A percentile compares a stretch with the other conserved stretches of the same genome.
phyloP scores from a whole-genome alignment of 2,329 filamentous ascomycete genomes.

The Leptographium wingfieldii region DNA sequence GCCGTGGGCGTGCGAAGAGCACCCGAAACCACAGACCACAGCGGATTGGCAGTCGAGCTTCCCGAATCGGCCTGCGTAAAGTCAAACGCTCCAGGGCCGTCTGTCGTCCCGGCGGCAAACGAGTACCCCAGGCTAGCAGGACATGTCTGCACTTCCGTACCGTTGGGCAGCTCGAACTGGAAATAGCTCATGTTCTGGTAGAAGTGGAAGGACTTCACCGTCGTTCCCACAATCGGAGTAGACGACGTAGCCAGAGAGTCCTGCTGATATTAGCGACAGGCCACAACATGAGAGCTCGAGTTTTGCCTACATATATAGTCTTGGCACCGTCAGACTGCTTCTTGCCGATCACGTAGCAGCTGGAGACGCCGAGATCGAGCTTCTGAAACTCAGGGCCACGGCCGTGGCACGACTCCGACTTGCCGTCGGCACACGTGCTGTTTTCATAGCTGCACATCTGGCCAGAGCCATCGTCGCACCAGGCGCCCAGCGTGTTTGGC shows the following conservation, averaged over 20 bases:
- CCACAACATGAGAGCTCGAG: neutral
- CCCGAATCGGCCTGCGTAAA: constrained; percentile 76
- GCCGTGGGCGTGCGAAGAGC: constrained; percentile 56
- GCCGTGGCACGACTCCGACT: constrained; percentile 58
- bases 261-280: constrained; percentile 18
- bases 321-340: constrained; percentile 55
- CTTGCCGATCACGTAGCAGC: constrained; percentile 62
- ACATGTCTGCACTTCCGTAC: constrained; percentile 57
- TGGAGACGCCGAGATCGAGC: constrained; percentile 59
- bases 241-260: constrained; percentile 33
- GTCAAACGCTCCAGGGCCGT: constrained; percentile 83
- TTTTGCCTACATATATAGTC: constrained; percentile 22
- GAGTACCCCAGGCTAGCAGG: constrained; percentile 82
- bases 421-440: constrained; percentile 67
- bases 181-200: constrained; percentile 74
- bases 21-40: constrained; percentile 65
- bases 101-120: constrained; percentile 85
- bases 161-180: constrained; percentile 61
- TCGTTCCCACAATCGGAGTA: constrained; percentile 45
- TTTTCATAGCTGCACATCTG: constrained; percentile 62
- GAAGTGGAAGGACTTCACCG: constrained; percentile 71
- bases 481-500: constrained; percentile 78
- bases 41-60: constrained; percentile 53
- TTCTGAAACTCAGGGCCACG: constrained; percentile 57
- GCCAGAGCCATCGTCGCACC: constrained; percentile 74